Percentiles rank a stretch among this genome's conserved stretches.
These are phyloP conservation scores for Skeletonema grethae DNA, from an alignment of 108 stramenopile species.

Conservation along the genomic window DNA sequence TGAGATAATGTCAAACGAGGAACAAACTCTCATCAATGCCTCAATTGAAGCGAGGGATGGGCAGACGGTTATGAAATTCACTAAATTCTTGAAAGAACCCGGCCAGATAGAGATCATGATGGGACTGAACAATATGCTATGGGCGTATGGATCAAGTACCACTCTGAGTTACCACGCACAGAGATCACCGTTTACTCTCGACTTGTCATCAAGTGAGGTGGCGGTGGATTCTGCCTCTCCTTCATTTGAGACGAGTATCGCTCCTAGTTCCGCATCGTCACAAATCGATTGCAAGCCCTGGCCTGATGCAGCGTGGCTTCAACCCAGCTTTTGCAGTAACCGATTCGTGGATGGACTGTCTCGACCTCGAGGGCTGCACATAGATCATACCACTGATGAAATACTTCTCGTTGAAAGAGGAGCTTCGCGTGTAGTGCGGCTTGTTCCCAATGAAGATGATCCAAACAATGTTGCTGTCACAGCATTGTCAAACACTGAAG, in stretches of 20 bases:
- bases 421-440: constrained; percentile 29
- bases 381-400: constrained; percentile 21
- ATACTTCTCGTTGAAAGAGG: constrained; percentile 43
- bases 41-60: not conserved
- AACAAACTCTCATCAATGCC: constrained; percentile 11
- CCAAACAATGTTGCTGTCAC: constrained; percentile 23
- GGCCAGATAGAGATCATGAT: not conserved
- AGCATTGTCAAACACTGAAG: not conserved
- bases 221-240: not conserved
- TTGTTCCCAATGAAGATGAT: constrained; percentile 12
- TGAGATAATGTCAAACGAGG: not conserved
- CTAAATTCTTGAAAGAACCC: not conserved
- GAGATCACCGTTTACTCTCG: not conserved
- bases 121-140: constrained; percentile 1
- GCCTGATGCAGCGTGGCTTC: constrained; percentile 23
- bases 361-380: constrained; percentile 39
- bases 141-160: constrained; percentile 1
- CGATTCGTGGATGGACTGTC: constrained; percentile 17
- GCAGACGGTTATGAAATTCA: not conserved
- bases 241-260: not conserved
- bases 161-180: constrained; percentile 4
- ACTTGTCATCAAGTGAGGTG: not conserved
- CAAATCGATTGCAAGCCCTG: not conserved
- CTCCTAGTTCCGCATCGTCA: not conserved
- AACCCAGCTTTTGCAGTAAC: constrained; percentile 34